A percentile compares a stretch with the other conserved stretches of the same genome.
Conservation (phyloP, 2,329 filamentous ascomycete genomes). For the Hymenoscyphus salicellus region DNA sequence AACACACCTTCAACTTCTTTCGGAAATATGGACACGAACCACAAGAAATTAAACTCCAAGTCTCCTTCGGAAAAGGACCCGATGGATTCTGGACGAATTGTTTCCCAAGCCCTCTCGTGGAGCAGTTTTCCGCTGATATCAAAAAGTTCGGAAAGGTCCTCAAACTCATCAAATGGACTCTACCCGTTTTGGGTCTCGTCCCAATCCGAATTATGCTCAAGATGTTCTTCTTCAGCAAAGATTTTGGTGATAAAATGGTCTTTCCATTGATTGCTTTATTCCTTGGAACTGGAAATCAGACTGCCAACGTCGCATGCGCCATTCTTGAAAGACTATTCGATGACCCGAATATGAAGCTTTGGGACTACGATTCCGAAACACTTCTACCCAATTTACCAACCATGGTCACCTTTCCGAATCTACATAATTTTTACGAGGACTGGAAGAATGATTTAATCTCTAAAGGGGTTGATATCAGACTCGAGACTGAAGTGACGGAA, state of each 20-base stretch:
- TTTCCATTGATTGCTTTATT: constrained; percentile 71
- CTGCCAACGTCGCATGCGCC: constrained; percentile 66
- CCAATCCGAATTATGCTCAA: constrained; percentile 64
- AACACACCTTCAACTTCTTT: constrained; percentile 66
- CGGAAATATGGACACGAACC: constrained; percentile 53
- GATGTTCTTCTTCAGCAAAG: constrained; percentile 65
- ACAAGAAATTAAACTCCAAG: constrained; percentile 58
- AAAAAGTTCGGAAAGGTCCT: constrained; percentile 54
- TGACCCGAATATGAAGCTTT: constrained; percentile 57
- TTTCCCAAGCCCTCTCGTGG: constrained; percentile 57
- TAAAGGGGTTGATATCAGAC: constrained; percentile 54
- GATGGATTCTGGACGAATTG: constrained; percentile 65
- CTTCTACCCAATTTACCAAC: constrained; percentile 57
- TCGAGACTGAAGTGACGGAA: constrained; percentile 53
- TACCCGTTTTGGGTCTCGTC: constrained; percentile 57
- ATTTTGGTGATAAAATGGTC: constrained; percentile 69
- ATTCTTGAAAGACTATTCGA: constrained; percentile 62
- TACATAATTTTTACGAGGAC: constrained; percentile 57
- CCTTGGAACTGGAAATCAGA: constrained; percentile 69
- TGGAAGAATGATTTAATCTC: constrained; percentile 54
- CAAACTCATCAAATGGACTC: constrained; percentile 57
- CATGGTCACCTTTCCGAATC: constrained; percentile 65
- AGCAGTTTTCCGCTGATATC: constrained; percentile 54
- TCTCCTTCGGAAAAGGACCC: constrained; percentile 59
- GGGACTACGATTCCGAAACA: constrained; percentile 55